Conservation (phyloP, 352 stramenopile species). For the Globisporangium spinosum region DNA sequence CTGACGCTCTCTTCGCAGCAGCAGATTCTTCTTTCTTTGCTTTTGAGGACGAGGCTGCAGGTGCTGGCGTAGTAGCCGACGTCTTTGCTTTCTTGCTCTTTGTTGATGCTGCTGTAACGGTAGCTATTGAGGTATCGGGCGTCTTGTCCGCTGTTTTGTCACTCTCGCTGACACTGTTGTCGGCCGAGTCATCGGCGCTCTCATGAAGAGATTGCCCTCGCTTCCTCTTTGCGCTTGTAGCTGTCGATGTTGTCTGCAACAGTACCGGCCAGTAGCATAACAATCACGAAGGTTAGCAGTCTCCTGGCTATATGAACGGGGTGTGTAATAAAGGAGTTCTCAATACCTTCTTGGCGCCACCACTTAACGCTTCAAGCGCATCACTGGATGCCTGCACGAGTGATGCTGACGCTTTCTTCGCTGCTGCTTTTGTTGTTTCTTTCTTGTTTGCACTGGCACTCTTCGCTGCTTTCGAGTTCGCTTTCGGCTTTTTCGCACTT, state of each 20-base stretch:
- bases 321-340: not conserved
- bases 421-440: conserved; percentile 20
- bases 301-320: not conserved
- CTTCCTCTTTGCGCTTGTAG: conserved; percentile 18
- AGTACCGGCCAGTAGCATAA: not conserved
- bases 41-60: not conserved
- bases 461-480: conserved; percentile 4
- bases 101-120: conserved; percentile 6
- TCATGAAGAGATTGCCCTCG: conserved; percentile 8
- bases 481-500: conserved; percentile 9
- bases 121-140: not conserved
- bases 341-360: conserved; percentile 12
- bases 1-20: conserved; percentile 7
- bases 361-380: conserved; percentile 10
- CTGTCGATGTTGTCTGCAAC: not conserved
- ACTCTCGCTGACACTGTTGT: not conserved
- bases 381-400: conserved; percentile 9
- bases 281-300: not conserved
- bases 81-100: conserved; percentile 19
- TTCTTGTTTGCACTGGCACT: conserved; percentile 20
- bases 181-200: not conserved
- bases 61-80: not conserved
- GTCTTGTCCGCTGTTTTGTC: conserved; percentile 7
- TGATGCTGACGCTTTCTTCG: conserved; percentile 20
- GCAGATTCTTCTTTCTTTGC: conserved; percentile 7